phyloP scores from a whole-genome alignment of 768 basidiomycete species.

The Tricholoma hemisulphureum region DNA sequence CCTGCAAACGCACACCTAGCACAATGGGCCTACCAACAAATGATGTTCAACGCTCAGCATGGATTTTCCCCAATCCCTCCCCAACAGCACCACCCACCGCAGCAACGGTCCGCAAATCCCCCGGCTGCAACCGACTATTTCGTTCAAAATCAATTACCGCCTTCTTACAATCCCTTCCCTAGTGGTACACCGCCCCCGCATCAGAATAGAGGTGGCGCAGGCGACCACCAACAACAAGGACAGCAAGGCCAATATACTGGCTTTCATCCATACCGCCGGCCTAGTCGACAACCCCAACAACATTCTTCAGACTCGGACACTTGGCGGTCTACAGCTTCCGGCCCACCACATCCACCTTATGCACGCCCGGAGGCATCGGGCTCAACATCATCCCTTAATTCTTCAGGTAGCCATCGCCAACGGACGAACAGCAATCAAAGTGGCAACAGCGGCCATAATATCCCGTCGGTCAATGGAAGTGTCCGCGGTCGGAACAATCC shows the following conservation, averaged over 20 bases:
- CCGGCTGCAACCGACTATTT: constrained; percentile 52
- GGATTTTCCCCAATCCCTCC: constrained; percentile 46
- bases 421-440: constrained; percentile 75
- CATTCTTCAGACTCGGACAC: constrained; percentile 39
- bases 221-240: constrained; percentile 40
- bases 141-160: constrained; percentile 48
- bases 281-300: constrained; percentile 46
- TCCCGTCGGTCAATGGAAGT: constrained; percentile 34
- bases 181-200: constrained; percentile 70
- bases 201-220: constrained; percentile 43
- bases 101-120: constrained; percentile 41
- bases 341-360: constrained; percentile 71
- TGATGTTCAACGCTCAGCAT: constrained; percentile 78
- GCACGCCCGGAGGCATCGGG: constrained; percentile 76
- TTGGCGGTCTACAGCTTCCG: constrained; percentile 43
- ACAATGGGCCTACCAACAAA: constrained; percentile 90
- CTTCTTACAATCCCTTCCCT: constrained; percentile 61
- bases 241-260: constrained; percentile 48
- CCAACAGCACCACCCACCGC: constrained; percentile 18
- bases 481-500: constrained; percentile 38
- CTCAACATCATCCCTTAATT: constrained; percentile 77
- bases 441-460: constrained; percentile 42
- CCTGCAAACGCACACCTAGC: constrained; percentile 74
- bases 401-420: constrained; percentile 56
- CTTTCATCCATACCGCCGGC: constrained; percentile 82